Base-by-base conservation (phyloP, 169 alveolate species). In the Eimeria necatrix region DNA sequence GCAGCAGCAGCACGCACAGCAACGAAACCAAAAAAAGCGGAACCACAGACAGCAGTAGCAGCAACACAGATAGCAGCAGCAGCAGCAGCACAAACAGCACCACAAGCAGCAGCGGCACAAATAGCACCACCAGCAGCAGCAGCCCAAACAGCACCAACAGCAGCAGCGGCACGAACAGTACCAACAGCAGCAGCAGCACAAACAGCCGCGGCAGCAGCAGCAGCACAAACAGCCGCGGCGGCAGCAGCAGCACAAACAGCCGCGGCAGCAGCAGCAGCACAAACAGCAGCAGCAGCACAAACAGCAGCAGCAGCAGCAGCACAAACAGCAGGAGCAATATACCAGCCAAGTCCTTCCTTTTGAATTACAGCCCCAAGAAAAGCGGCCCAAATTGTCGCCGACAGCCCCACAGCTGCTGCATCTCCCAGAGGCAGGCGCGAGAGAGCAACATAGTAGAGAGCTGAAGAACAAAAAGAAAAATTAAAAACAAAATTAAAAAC, bases 341-440 rank as follows among this genome's bases (percentile, higher is more conserved):
- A 81, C 90, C 90, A 81, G 20, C 90, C 90, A 24, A 81, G 74
- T 14, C 90, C 90, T 41, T 81, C 90, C 10, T 81, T 51, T 51
- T 81, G 90, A 26, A 81, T 53, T 8, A 81, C 9, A 0, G 90
- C 70, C 2, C 90, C 90, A 5, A 81, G 90, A 24, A 81, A 53
- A 16, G 90, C 90, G 2, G 90, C 90, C 90, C 90, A 81, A 22
- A 81, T 81, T 81, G 90, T 81, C 10, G 90, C 70, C 56, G 90
- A 52, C 68, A 81, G 74, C 18, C 90, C 90, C n/a, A 81, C 70
- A 10, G 90, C 70, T 22, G 90, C 70, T 14, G 90, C 90, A 26
- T 81, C 90, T 81, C 90, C 90, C 52, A 81, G 64, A 4, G 90
- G 90, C 74, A 81, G 90, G 73, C 73, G 48, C 53, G 90, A 81